Percentiles rank a stretch among this genome's conserved stretches.
phyloP scores from a whole-genome alignment of 208 protist genomes.

The Entamoeba invadens region DNA sequence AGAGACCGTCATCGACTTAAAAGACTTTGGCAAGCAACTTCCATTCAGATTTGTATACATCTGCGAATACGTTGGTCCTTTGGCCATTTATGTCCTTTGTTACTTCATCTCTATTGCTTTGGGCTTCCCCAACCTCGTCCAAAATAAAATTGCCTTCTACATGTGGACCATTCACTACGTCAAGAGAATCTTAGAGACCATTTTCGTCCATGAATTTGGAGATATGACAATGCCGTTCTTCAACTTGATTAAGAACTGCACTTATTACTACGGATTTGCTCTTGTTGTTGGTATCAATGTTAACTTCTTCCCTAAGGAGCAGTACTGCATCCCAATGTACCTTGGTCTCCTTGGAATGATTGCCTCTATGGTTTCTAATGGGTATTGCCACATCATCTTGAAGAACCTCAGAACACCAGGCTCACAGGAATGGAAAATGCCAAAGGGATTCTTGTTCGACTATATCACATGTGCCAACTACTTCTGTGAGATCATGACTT shows the following conservation, averaged over 20 bases:
- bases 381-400: neutral
- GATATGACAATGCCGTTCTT: constrained; percentile 12
- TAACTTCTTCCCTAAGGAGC: neutral
- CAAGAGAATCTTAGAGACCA: constrained; percentile 10
- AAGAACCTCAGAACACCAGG: neutral
- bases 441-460: neutral
- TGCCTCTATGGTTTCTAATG: neutral
- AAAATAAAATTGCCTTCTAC: neutral
- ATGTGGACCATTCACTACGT: constrained; percentile 4
- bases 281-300: neutral
- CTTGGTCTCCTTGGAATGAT: neutral
- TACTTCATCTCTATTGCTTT: neutral
- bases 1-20: neutral
- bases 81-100: neutral
- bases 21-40: neutral
- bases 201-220: constrained; percentile 9
- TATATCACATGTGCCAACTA: neutral
- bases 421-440: neutral
- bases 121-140: neutral
- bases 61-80: constrained; percentile 3
- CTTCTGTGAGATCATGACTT: constrained; percentile 6
- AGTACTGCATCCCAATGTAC: neutral
- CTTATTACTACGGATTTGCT: constrained; percentile 12
- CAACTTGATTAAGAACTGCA: neutral
- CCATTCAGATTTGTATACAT: constrained; percentile 1